phyloP scores from a whole-genome alignment of 768 basidiomycete genomes.

The Collybia sp. region DNA sequence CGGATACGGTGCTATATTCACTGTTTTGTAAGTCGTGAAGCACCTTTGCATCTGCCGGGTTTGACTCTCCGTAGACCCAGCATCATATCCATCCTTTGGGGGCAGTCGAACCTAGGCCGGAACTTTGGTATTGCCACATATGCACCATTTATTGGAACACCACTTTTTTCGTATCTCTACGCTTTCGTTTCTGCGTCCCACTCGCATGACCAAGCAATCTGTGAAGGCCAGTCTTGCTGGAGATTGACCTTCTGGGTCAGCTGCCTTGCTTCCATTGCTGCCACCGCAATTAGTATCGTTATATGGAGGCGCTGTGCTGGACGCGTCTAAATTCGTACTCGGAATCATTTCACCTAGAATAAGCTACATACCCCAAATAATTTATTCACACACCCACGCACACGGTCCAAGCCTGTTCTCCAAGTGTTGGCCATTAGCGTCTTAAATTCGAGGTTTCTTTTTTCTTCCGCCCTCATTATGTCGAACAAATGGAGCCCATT shows the following conservation, averaged over 20 bases:
- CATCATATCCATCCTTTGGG: constrained; percentile 70
- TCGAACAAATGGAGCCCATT: too few species aligned
- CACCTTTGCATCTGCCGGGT: background rate
- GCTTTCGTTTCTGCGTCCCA: constrained; percentile 60
- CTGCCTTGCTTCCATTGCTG: too few species aligned
- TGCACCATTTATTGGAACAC: constrained; percentile 72
- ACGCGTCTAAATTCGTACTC: too few species aligned
- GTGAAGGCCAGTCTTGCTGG: constrained; percentile 33
- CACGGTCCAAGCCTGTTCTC: too few species aligned
- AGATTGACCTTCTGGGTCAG: background rate
- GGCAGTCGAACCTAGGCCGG: constrained; percentile 60
- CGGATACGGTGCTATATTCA: constrained; percentile 69
- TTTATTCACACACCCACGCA: too few species aligned
- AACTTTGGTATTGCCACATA: constrained; percentile 77
- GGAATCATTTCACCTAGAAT: too few species aligned
- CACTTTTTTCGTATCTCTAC: constrained; percentile 75
- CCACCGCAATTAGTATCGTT: too few species aligned
- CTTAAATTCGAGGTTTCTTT: too few species aligned
- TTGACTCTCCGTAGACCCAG: constrained; percentile 47
- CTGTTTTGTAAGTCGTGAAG: constrained; percentile 51
- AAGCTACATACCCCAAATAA: too few species aligned
- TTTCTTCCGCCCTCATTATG: too few species aligned
- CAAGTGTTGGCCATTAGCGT: too few species aligned
- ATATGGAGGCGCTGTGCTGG: too few species aligned
- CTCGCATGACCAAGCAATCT: constrained; percentile 37